Conservation (phyloP, 2,329 filamentous ascomycete species). For the Chrysoporthe deuterocubensis region DNA sequence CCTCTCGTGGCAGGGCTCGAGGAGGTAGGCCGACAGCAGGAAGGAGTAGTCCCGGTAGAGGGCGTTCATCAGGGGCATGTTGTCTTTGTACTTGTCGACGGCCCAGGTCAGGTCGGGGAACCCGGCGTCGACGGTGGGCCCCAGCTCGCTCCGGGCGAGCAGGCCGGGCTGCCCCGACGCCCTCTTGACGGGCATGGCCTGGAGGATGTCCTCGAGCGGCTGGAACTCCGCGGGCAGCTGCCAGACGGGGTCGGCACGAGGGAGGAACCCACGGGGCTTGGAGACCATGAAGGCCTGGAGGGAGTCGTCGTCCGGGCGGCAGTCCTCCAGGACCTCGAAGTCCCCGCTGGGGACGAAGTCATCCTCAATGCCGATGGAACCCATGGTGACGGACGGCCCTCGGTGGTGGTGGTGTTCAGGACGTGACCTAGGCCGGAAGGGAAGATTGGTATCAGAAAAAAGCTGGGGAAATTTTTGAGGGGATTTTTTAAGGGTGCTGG, state of each 20-base stretch:
- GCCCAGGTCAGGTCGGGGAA: conserved; percentile 77
- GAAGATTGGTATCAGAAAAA: conserved; percentile 22
- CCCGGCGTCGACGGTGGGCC: conserved; percentile 71
- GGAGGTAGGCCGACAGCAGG: conserved; percentile 83
- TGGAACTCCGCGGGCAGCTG: conserved; percentile 75
- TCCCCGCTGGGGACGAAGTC: conserved; percentile 34
- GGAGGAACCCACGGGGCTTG: conserved; percentile 74
- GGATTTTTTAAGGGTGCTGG: neutral
- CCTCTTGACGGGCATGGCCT: conserved; percentile 79
- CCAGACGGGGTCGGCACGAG: conserved; percentile 65
- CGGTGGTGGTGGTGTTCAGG: neutral
- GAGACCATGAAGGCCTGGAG: conserved; percentile 81
- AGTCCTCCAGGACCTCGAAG: conserved; percentile 68
- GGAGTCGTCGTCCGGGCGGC: conserved; percentile 63
- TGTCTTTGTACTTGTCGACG: conserved; percentile 72
- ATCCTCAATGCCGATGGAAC: conserved; percentile 40
- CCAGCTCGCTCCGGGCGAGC: conserved; percentile 74
- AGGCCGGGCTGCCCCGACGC: conserved; percentile 75
- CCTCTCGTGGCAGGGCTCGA: conserved; percentile 86
- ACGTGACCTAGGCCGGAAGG: neutral
- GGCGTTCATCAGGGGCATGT: conserved; percentile 81
- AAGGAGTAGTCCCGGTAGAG: conserved; percentile 93
- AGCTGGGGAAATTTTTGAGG: conserved; percentile 4
- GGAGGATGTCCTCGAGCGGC: conserved; percentile 70
- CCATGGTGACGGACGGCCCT: conserved; percentile 41